Evolutionary conservation across 192 early-diverging fungal species (phyloP), one percentile per base, ranked within the genome.

Genomic region (Backusella morwellensis): DNA sequence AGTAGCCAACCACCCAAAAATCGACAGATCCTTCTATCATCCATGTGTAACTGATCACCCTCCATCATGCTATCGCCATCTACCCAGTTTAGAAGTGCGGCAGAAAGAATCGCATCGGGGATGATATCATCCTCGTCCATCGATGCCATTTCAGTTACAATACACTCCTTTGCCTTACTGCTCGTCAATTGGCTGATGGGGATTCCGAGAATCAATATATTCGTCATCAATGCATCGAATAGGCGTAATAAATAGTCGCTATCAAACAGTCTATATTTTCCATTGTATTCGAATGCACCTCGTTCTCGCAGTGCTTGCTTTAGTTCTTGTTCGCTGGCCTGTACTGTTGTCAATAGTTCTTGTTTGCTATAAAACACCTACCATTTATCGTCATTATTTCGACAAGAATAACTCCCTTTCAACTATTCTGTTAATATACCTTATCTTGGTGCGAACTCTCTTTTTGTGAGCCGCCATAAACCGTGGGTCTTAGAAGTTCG

Each of bases 271-370:
- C 82, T 78, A 35, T 75, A 83, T 52, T 72, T 77, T 15, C 78
- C 82, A 78, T 77, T 69, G 9, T 40, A 84, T 80, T 34, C 35
- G 42, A 82, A 82, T 6, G 80, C 87, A 54, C 83, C 73, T 19
- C 80, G 66, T 36, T 77, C 75, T 47, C 84, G 77, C 36, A 88
- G 77, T 70, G 80, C 85, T 26, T 80, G 66, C 23, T 74, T 35
- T 1, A 88, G 72, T 47, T 88, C 85, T 9, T 77, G 52, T 41
- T 85, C 81, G 63, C 85, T 86, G 23, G 87, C 87, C 50, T 88
- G 87, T 32, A 88, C 68, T n/a, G 79, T 40, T 0, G 85, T 85
- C 15, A 84, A 76, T 0, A 88, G 73, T 19, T 80, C 76, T 4
- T 72, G 40, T 66, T 76, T 78, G 9, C 80, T 83, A 76, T 86